These are phyloP conservation scores for Pseudopediastrum boryanum DNA, from an alignment of 139 green algal genomes.

Conservation along the genomic window DNA sequence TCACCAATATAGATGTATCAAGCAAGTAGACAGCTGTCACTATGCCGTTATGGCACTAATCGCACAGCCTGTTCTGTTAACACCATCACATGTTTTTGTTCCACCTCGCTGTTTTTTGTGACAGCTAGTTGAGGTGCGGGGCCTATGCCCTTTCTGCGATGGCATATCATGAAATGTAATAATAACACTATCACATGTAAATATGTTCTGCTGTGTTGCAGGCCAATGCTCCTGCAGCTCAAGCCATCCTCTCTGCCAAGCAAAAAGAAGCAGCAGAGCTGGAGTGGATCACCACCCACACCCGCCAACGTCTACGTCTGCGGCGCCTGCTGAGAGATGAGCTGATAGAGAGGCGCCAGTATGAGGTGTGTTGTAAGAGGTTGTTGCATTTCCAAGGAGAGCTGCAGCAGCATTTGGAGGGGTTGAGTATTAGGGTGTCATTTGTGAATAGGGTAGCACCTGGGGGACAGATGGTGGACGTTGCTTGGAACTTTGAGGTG, in stretches of 20 bases:
- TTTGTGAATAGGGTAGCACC: conserved; percentile 14
- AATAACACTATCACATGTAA: background rate
- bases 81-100: no score
- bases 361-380: background rate
- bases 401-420: conserved; percentile 21
- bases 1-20: no score
- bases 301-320: conserved; percentile 12
- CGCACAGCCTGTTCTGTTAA: no score
- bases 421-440: conserved; percentile 29
- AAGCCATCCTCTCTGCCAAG: background rate
- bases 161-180: no score
- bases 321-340: conserved; percentile 19
- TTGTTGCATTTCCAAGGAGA: conserved; percentile 18
- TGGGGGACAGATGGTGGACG: conserved; percentile 24
- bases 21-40: no score
- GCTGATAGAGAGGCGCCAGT: background rate
- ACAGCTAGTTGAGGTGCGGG: no score
- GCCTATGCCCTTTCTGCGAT: no score
- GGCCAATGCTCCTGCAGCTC: conserved; percentile 4
- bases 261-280: conserved; percentile 14
- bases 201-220: conserved; percentile 3
- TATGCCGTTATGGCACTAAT: no score
- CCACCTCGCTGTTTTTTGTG: no score
- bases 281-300: background rate
- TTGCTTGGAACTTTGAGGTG: conserved; percentile 36